Conservation (phyloP, 1,284 basidiomycete species). For the Trichosporon faecale region DNA sequence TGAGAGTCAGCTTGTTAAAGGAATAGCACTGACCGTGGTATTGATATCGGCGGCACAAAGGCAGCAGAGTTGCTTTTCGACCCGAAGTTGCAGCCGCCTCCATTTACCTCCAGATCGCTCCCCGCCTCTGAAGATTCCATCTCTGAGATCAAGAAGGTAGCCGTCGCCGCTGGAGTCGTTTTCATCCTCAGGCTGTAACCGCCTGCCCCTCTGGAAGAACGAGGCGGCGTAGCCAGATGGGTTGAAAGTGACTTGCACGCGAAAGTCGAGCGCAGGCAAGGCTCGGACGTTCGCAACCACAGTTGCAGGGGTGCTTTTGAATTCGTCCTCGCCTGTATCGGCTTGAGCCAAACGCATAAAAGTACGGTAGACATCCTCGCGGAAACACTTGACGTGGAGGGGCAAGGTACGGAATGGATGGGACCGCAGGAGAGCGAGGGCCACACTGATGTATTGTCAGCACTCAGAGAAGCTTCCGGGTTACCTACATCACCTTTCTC, state of each 20-base stretch:
- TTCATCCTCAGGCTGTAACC: conserved; percentile 55
- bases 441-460: conserved; percentile 33
- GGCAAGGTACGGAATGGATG: conserved; percentile 32
- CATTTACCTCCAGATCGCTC: conserved; percentile 33
- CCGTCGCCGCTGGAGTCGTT: conserved; percentile 38
- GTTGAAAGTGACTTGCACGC: conserved; percentile 30
- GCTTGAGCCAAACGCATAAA: not conserved
- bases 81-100: not conserved
- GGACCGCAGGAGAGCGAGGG: conserved; percentile 38
- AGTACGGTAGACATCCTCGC: conserved; percentile 49
- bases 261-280: not conserved
- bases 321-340: not conserved
- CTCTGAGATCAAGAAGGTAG: conserved; percentile 62
- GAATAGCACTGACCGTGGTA: conserved; percentile 54
- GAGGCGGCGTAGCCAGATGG: conserved; percentile 50
- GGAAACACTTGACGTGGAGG: conserved; percentile 62
- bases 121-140: conserved; percentile 55
- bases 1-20: conserved; percentile 37
- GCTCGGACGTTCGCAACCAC: not conserved
- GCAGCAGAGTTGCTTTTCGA: conserved; percentile 53
- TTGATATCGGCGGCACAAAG: conserved; percentile 58
- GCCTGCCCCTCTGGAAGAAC: not conserved
- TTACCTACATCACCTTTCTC: conserved; percentile 43
- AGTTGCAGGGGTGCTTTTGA: not conserved
- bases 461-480: not conserved